Base-by-base conservation (phyloP, 108 stramenopile genomes). In the Pseudonitzschia multiseries region DNA sequence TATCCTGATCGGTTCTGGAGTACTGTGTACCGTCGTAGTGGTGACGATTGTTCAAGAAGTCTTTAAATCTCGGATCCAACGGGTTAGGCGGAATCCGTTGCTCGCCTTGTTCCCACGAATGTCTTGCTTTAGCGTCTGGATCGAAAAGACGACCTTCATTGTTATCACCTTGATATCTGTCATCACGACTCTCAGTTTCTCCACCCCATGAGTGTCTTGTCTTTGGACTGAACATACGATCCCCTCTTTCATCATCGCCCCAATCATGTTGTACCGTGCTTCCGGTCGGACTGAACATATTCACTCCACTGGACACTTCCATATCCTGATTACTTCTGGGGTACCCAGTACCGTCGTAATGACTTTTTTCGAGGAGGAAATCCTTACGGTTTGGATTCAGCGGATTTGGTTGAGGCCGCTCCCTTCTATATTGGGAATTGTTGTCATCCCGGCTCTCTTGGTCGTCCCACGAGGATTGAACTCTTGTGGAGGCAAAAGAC, bases 1-100 rank as follows among this genome's bases (percentile, higher is more conserved):
- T 77, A 20, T 41, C 22, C 70, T 65, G 64, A 22, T 32, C 48
- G 27, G 51, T 46, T 65, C 64, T 40, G 15, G 64, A 28, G 22
- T 77, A 77, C 18, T 57, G 40, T 43, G 76, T 77, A 6, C 76
- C 76, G 64, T 77, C 76, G 65, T 56, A 77, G n/a, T 57, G 69
- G 28, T 40, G 61, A 26, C 64, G 27, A 9, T 77, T 70, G 28
- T 71, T 56, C 52, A 77, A 63, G 50, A 77, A 77, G 8, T 67
- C 71, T 32, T 52, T 67, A 20, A 70, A 63, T 9, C 72, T 41
- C 20, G 65, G 65, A 17, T 29, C 70, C 15, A 72, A 32, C 29
- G 36, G 61, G 18, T 56, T 65, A 14, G 57, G 59, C 15, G 22
- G 52, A 20, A 57, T 13, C 20, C 64, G 31, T 41, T 65, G 21